phyloP scores from a whole-genome alignment of 805 yeast species.

The Candida alai region DNA sequence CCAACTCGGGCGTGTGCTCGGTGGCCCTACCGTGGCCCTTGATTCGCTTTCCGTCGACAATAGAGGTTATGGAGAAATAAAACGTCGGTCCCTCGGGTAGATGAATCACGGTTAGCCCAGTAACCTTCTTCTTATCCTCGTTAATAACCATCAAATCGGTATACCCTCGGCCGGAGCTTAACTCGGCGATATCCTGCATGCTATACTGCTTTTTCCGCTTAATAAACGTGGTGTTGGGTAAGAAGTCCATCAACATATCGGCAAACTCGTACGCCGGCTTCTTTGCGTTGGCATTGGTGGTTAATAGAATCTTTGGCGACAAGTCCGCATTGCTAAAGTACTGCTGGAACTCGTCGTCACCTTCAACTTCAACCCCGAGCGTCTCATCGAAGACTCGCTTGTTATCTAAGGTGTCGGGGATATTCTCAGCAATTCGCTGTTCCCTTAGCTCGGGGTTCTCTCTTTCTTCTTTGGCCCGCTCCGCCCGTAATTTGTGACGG shows the following conservation, averaged over 20 bases:
- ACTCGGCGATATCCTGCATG: conserved; percentile 82
- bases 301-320: conserved; percentile 83
- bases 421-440: conserved; percentile 72
- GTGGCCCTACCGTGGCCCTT: conserved; percentile 90
- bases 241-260: conserved; percentile 73
- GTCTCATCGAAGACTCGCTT: conserved; percentile 88
- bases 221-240: conserved; percentile 83
- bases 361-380: conserved; percentile 54
- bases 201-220: conserved; percentile 85
- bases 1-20: conserved; percentile 85
- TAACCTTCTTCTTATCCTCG: conserved; percentile 90
- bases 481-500: conserved; percentile 72
- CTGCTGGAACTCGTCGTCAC: conserved; percentile 60
- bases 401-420: conserved; percentile 78
- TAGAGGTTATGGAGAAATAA: conserved; percentile 79
- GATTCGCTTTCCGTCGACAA: conserved; percentile 70
- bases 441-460: conserved; percentile 78
- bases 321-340: conserved; percentile 47
- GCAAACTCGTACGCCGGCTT: conserved; percentile 89
- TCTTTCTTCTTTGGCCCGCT: conserved; percentile 83
- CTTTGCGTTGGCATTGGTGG: conserved; percentile 84
- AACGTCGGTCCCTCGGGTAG: conserved; percentile 95
- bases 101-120: conserved; percentile 89
- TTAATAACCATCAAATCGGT: conserved; percentile 87
- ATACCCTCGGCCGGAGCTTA: conserved; percentile 76